A percentile compares a stretch with the other conserved stretches of the same genome.
These are phyloP conservation scores for Amanita pallidorosea DNA, from an alignment of 768 basidiomycete species.

Conservation along the genomic window DNA sequence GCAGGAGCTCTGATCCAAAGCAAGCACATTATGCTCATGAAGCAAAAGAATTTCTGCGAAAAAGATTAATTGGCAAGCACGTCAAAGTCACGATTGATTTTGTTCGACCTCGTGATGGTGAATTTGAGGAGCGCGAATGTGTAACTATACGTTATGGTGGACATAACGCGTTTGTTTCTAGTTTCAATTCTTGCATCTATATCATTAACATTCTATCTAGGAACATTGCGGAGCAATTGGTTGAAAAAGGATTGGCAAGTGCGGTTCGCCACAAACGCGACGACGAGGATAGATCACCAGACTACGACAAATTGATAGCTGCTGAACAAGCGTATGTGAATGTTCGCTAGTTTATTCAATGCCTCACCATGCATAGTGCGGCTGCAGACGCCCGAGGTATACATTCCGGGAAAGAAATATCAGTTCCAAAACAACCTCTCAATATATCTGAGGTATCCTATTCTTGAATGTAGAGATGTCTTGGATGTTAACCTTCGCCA, in stretches of 20 bases:
- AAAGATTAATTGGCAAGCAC: slow-evolving; percentile 83
- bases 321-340: slow-evolving; percentile 79
- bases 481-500: slow-evolving; percentile 2
- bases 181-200: neutral
- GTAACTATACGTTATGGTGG: slow-evolving; percentile 81
- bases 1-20: slow-evolving; percentile 74
- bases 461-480: neutral
- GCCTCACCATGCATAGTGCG: slow-evolving; percentile 38
- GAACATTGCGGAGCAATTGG: slow-evolving; percentile 85
- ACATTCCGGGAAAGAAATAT: slow-evolving; percentile 86
- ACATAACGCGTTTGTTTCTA: slow-evolving; percentile 56
- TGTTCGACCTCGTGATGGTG: slow-evolving; percentile 82
- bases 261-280: slow-evolving; percentile 89
- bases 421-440: slow-evolving; percentile 67
- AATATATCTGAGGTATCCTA: slow-evolving; percentile 80
- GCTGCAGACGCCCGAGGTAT: slow-evolving; percentile 69
- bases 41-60: slow-evolving; percentile 87
- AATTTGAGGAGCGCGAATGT: slow-evolving; percentile 89
- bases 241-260: slow-evolving; percentile 87
- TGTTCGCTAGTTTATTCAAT: neutral
- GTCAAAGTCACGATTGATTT: slow-evolving; percentile 85
- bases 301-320: slow-evolving; percentile 91
- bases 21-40: slow-evolving; percentile 85
- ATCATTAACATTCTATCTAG: slow-evolving; percentile 15
- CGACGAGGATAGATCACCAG: slow-evolving; percentile 92